Percentiles rank a stretch among this genome's conserved stretches.
Evolutionary conservation across 2,329 filamentous ascomycete species (phyloP).

Genomic region (Colletotrichum lini): DNA sequence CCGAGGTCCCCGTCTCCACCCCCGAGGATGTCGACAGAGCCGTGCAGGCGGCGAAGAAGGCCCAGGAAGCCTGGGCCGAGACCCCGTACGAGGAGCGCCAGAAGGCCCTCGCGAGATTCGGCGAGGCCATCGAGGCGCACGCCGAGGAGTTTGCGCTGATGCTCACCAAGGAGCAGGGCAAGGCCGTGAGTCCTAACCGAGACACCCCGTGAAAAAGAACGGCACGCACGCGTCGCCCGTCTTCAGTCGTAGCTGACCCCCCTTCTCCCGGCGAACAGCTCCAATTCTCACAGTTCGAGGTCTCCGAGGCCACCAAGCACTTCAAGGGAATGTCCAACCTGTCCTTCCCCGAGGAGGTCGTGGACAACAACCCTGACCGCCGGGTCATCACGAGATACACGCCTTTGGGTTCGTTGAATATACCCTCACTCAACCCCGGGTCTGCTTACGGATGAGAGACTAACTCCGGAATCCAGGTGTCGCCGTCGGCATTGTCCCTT

Average conservation of each 20-base stretch:
- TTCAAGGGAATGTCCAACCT: slow-evolving; percentile 32
- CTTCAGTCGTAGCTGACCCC: slow-evolving; percentile 12
- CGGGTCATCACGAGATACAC: slow-evolving; percentile 51
- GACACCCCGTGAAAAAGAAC: neutral
- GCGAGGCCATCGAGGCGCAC: slow-evolving; percentile 42
- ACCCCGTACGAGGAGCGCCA: slow-evolving; percentile 52
- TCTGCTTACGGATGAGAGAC: neutral
- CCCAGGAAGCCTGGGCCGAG: slow-evolving; percentile 56
- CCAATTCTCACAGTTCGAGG: slow-evolving; percentile 33
- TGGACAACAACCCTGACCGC: slow-evolving; percentile 47
- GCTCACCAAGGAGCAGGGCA: slow-evolving; percentile 45
- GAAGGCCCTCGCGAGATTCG: slow-evolving; percentile 43
- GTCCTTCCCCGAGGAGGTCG: slow-evolving; percentile 39
- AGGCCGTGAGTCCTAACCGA: slow-evolving; percentile 40
- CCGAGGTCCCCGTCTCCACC: slow-evolving; percentile 64
- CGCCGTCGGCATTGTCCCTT: slow-evolving; percentile 63
- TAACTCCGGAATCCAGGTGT: slow-evolving; percentile 48
- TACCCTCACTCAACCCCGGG: slow-evolving; percentile 43
- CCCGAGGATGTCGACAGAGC: slow-evolving; percentile 65
- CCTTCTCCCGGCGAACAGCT: slow-evolving; percentile 9
- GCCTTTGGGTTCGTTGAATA: slow-evolving; percentile 51
- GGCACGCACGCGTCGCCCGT: neutral
- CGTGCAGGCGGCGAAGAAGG: slow-evolving; percentile 62
- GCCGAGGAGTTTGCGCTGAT: slow-evolving; percentile 34
- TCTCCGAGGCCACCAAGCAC: slow-evolving; percentile 30